Evolutionary conservation across 805 yeast genomes (phyloP), one percentile per base, ranked within the genome.

Genomic region (Lipomyces spencermartinsiae): DNA sequence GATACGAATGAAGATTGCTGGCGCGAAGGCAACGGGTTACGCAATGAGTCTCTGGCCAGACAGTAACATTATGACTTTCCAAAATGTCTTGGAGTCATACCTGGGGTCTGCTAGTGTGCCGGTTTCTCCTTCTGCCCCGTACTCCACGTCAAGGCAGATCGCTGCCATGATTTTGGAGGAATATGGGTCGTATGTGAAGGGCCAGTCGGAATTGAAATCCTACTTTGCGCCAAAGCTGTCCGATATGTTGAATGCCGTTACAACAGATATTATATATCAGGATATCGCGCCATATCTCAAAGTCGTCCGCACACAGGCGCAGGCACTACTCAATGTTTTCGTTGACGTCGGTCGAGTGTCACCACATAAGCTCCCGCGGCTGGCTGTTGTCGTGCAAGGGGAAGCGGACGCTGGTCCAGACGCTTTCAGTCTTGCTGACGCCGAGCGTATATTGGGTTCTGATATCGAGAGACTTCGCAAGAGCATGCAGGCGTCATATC

Each of bases 331-430:
- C 71, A 87, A 89, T 64, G 87, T 92, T 0, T 91, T 95, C 78
- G 85, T 88, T 53, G 92, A 89, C 61, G 85, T 83, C 39, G 97
- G 94, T 4, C 90, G 89, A 77, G 78, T 94, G 25, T 83, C 94
- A 0, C 85, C 87, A 12, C 82, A 85, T 25, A 89, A 89, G 75
- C 77, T 92, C 4, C 98, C 98, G 0, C 90, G 88, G 63, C 78
- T 95, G 22, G 95, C 99, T 0, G 88, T 93, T 4, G 87, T 93
- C 9, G 97, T 94, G 3, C 94, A 93, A 78, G 99, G 99, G 46
- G 98, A 95, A 76, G 83, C 87, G 0, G 97, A 91, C 68, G 97
- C 98, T 1, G 98, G 97, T 1, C 92, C 97, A 0, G 93, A 89
- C 74, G 98, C 98, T 0, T 95, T 95, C 79, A 86, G 92, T 16